Evolutionary conservation across 352 stramenopile species (phyloP).

Genomic region (Globisporangium mamillatum): DNA sequence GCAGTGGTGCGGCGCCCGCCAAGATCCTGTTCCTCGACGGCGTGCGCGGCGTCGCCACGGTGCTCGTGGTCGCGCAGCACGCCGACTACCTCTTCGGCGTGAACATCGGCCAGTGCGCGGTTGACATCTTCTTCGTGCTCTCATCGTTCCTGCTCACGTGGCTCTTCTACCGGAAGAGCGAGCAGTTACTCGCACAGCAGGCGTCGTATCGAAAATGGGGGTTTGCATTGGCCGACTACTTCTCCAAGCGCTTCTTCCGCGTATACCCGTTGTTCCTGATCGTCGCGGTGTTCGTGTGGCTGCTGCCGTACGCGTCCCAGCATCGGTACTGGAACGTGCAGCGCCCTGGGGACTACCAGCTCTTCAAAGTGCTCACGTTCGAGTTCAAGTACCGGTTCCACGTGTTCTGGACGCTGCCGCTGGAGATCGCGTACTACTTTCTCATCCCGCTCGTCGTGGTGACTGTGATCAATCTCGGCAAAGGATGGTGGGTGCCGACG

Average conservation of each 20-base stretch:
- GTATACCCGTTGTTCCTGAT: slow-evolving; percentile 53
- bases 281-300: slow-evolving; percentile 26
- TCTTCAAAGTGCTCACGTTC: slow-evolving; percentile 40
- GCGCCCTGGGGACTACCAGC: slow-evolving; percentile 17
- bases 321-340: slow-evolving; percentile 25
- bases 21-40: slow-evolving; percentile 22
- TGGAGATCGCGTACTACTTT: slow-evolving; percentile 49
- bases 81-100: slow-evolving; percentile 16
- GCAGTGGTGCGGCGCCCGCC: not conserved
- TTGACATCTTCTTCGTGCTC: slow-evolving; percentile 28
- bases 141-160: slow-evolving; percentile 25
- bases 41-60: slow-evolving; percentile 13
- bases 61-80: slow-evolving; percentile 24
- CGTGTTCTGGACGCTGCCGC: slow-evolving; percentile 49
- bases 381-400: slow-evolving; percentile 27
- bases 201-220: slow-evolving; percentile 15
- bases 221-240: slow-evolving; percentile 33
- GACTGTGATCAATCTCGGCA: not conserved
- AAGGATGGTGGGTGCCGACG: slow-evolving; percentile 22
- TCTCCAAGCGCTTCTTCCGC: slow-evolving; percentile 48
- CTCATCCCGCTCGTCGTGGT: slow-evolving; percentile 35
- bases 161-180: slow-evolving; percentile 21
- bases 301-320: slow-evolving; percentile 30
- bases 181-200: slow-evolving; percentile 15
- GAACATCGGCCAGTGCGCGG: slow-evolving; percentile 12